Conservation (phyloP, 495 filamentous ascomycete species). For the Thermochaetoides thermophila region DNA sequence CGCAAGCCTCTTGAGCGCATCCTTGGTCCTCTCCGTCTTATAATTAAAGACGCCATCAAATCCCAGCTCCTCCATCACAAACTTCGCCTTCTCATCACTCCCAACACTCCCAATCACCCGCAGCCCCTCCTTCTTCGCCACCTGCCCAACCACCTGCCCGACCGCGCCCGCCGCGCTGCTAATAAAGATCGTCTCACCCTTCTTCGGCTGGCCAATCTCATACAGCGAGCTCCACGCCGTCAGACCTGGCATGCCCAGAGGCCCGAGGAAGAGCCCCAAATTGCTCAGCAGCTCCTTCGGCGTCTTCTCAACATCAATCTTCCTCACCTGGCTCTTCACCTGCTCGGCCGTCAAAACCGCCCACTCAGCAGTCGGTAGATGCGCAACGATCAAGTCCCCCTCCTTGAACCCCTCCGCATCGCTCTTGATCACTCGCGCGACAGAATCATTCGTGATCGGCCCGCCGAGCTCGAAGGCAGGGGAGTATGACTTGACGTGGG, state of each 20-base stretch:
- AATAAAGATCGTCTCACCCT: slow-evolving; percentile 81
- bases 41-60: slow-evolving; percentile 67
- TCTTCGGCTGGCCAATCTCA: slow-evolving; percentile 71
- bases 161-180: slow-evolving; percentile 73
- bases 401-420: slow-evolving; percentile 42
- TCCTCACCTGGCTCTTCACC: slow-evolving; percentile 2
- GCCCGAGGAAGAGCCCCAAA: slow-evolving; percentile 48
- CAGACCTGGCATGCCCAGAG: slow-evolving; percentile 77
- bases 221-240: slow-evolving; percentile 72
- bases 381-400: slow-evolving; percentile 53
- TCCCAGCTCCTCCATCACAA: slow-evolving; percentile 46
- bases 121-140: slow-evolving; percentile 78
- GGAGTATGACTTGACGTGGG: slow-evolving; percentile 44
- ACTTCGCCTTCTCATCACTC: slow-evolving; percentile 54
- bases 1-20: slow-evolving; percentile 59
- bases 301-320: slow-evolving; percentile 32
- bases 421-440: slow-evolving; percentile 54
- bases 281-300: slow-evolving; percentile 45
- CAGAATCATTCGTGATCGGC: slow-evolving; percentile 40
- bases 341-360: slow-evolving; percentile 23
- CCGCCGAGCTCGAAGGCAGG: slow-evolving; percentile 40
- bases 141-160: slow-evolving; percentile 68
- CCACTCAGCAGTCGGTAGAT: slow-evolving; percentile 49
- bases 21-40: slow-evolving; percentile 43
- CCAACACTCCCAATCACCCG: slow-evolving; percentile 59